Percentiles rank a stretch among this genome's conserved stretches.
These are phyloP conservation scores for Sphagnum fallax DNA, from an alignment of 228 moss, liverwort and hornwort genomes.

Conservation along the genomic window DNA sequence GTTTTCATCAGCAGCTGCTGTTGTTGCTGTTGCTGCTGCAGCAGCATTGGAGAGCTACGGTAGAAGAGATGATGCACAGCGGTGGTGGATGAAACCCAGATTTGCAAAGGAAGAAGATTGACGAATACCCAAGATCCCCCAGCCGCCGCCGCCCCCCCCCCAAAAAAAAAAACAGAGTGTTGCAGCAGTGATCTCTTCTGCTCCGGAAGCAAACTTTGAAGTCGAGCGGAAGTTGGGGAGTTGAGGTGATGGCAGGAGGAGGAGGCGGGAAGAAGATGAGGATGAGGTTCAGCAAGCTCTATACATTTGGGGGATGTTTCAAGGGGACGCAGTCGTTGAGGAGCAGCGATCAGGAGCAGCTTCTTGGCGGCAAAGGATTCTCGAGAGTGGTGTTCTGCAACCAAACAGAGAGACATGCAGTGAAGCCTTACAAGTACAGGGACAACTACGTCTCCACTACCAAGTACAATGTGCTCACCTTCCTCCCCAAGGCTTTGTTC, in stretches of 20 bases:
- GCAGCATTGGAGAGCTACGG: too few species aligned
- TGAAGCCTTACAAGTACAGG: slow-evolving; percentile 46
- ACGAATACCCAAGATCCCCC: too few species aligned
- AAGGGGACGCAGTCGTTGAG: slow-evolving; percentile 45
- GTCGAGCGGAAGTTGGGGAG: background rate
- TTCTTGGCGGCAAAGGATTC: slow-evolving; percentile 85
- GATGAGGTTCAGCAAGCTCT: slow-evolving; percentile 92
- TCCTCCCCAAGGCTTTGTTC: slow-evolving; percentile 90
- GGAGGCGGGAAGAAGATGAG: slow-evolving; percentile 19
- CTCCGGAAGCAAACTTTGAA: too few species aligned
- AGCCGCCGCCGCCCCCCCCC: too few species aligned
- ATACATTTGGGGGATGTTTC: slow-evolving; percentile 75
- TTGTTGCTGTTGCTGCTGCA: too few species aligned
- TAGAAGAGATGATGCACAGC: too few species aligned
- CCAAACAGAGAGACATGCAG: slow-evolving; percentile 36
- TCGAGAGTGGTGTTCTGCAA: slow-evolving; percentile 91
- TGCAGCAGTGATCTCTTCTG: too few species aligned
- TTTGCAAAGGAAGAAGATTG: too few species aligned
- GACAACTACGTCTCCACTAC: slow-evolving; percentile 94
- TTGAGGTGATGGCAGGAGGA: slow-evolving; percentile 30
- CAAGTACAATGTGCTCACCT: slow-evolving; percentile 73
- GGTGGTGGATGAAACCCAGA: too few species aligned
- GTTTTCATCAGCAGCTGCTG: too few species aligned
- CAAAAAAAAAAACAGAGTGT: too few species aligned
- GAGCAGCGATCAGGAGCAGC: slow-evolving; percentile 31